Base-by-base conservation (phyloP, 176 grass and related monocot genomes). In the Thinopyrum elongatum region DNA sequence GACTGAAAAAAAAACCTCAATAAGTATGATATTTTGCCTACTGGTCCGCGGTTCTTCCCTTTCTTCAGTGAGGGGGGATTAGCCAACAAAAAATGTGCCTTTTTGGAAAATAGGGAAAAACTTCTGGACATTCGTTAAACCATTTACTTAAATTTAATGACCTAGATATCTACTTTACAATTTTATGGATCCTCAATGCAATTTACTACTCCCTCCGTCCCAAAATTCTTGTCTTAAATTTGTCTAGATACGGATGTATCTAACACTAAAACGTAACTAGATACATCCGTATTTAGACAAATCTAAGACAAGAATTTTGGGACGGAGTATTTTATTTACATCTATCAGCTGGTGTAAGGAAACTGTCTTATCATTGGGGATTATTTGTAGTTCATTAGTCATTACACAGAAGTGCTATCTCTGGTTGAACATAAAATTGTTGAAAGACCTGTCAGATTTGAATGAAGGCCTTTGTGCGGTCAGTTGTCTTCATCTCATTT, bases 121-220 rank as follows among this genome's bases (percentile, higher is more conserved):
- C 51, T 19, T 73, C 23, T 60, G 61, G n/a, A 72, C 31, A 30
- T 58, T 25, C 65, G 15, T 57, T 77, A 26, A 83, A 28, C 49
- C 61, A 67, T 11, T 44, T 47, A 80, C 42, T 62, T 58, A 73
- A 44, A 10, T 70, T 86, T 73, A 65, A 87, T 66, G 59, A 87
- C 36, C 42, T 35, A 53, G 71, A 84, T 30, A 72, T 49, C 11
- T 65, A 41, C 6, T 55, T 78, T 80, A 75, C 76, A 84, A 27
- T 47, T 64, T 78, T 78, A 29, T 7, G n/a, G 47, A 67, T 23
- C 83, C 76, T 34, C 6, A 12, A 17, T 78, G 33, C n/a, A 41
- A 29, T 68, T 59, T 38, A n/a, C 17, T 55, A n/a, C n/a, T n/a
- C n/a, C n/a, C n/a, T n/a, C n/a, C n/a, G n/a, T n/a, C n/a, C n/a